These are phyloP conservation scores for Hebeloma cylindrosporum DNA, from an alignment of 768 basidiomycete species.

Conservation along the genomic window DNA sequence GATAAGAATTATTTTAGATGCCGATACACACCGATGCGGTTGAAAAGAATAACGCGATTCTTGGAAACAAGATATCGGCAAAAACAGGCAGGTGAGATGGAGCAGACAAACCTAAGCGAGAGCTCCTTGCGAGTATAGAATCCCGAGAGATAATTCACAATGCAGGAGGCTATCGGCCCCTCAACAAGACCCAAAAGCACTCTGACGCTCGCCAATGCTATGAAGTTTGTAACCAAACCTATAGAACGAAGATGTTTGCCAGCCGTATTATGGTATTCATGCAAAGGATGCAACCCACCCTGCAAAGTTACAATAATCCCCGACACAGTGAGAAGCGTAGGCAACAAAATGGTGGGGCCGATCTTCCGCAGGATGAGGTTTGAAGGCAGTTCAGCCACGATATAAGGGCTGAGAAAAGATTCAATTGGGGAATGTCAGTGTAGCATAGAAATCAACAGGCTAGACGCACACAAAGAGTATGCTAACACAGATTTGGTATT, in stretches of 20 bases:
- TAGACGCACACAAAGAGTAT: conserved; percentile 29
- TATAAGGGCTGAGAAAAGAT: conserved; percentile 34
- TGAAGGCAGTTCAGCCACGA: conserved; percentile 47
- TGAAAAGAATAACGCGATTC: conserved; percentile 39
- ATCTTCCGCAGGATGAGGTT: conserved; percentile 42
- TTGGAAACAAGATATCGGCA: conserved; percentile 11
- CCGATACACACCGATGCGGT: conserved; percentile 35
- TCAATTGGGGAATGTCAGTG: background rate
- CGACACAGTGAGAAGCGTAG: conserved; percentile 49
- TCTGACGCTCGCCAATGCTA: conserved; percentile 46
- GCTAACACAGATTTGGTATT: conserved; percentile 37
- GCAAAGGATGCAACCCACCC: conserved; percentile 32
- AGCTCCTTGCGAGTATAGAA: conserved; percentile 32
- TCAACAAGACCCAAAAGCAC: conserved; percentile 55
- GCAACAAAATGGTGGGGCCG: conserved; percentile 50
- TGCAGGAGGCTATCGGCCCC: conserved; percentile 40
- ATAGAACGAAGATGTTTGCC: background rate
- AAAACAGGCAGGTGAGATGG: background rate
- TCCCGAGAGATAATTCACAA: conserved; percentile 38
- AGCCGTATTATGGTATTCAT: background rate
- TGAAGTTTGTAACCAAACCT: conserved; percentile 45
- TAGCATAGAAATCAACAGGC: background rate
- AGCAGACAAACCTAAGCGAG: conserved; percentile 10
- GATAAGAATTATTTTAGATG: background rate
- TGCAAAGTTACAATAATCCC: conserved; percentile 48